phyloP scores from a whole-genome alignment of 1,284 basidiomycete genomes.

The Kalmanozyma brasiliensis region DNA sequence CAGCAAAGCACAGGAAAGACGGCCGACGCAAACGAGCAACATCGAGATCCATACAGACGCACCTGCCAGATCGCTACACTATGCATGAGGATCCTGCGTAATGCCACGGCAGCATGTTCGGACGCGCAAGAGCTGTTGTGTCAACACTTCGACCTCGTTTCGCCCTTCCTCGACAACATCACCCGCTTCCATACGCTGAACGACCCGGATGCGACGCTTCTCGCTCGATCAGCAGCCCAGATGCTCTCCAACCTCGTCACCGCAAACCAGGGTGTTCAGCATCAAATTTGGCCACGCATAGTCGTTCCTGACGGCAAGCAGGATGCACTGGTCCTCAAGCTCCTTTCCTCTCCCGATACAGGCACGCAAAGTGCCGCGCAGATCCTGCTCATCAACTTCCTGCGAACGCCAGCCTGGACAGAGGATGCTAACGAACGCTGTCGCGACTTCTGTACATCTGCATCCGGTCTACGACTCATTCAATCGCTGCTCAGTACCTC shows the following conservation, averaged over 20 bases:
- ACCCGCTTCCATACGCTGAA: constrained; percentile 37
- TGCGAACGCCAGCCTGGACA: constrained; percentile 1
- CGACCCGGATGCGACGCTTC: constrained; percentile 22
- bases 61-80: constrained; percentile 14
- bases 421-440: constrained; percentile 8
- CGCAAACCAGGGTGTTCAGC: constrained; percentile 25
- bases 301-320: constrained; percentile 12
- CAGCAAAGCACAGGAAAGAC: background rate
- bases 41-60: constrained; percentile 10
- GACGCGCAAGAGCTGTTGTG: constrained; percentile 20
- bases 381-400: constrained; percentile 42
- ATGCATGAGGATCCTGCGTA: constrained; percentile 19
- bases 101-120: constrained; percentile 25
- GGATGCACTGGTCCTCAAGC: constrained; percentile 25
- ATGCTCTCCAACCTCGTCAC: constrained; percentile 50
- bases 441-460: constrained; percentile 18
- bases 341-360: constrained; percentile 40
- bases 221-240: constrained; percentile 35
- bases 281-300: constrained; percentile 26
- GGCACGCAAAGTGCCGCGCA: constrained; percentile 38
- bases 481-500: constrained; percentile 27
- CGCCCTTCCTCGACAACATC: constrained; percentile 25
- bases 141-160: constrained; percentile 10
- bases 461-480: constrained; percentile 18
- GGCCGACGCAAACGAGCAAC: background rate